Conservation (phyloP, 495 filamentous ascomycete genomes). For the Xylaria grammica region DNA sequence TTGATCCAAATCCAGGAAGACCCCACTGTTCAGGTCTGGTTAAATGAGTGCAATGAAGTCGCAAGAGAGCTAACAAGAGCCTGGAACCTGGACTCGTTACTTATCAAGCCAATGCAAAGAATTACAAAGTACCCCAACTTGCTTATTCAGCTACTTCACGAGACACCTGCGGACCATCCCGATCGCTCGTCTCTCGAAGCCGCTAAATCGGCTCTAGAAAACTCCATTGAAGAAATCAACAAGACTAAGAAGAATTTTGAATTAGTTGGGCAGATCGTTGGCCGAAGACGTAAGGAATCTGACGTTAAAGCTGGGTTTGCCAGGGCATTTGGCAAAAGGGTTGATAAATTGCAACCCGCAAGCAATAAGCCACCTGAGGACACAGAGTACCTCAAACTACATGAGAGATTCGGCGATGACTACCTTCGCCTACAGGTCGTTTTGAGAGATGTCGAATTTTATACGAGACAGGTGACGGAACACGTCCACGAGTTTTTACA, state of each 20-base stretch:
- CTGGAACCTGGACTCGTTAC: conserved; percentile 90
- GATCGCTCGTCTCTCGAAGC: conserved; percentile 70
- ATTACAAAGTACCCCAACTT: conserved; percentile 91
- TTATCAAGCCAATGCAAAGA: conserved; percentile 95
- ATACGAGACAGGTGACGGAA: conserved; percentile 70
- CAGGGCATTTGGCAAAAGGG: conserved; percentile 84
- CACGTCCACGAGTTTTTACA: conserved; percentile 76
- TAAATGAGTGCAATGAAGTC: conserved; percentile 86
- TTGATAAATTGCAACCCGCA: conserved; percentile 69
- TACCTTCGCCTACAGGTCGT: conserved; percentile 89
- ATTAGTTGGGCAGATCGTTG: conserved; percentile 83
- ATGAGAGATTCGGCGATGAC: conserved; percentile 82
- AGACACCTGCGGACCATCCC: conserved; percentile 80
- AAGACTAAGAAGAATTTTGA: conserved; percentile 90
- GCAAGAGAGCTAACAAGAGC: conserved; percentile 88
- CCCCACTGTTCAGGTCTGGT: conserved; percentile 82
- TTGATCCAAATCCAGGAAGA: conserved; percentile 74
- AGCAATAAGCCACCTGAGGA: conserved; percentile 78
- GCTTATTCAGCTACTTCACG: conserved; percentile 74
- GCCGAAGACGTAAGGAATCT: conserved; percentile 86
- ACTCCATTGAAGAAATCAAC: conserved; percentile 83
- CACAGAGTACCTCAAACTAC: conserved; percentile 72
- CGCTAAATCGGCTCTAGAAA: conserved; percentile 68
- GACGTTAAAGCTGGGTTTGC: conserved; percentile 82
- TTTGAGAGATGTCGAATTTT: conserved; percentile 86